Evolutionary conservation across 2,329 filamentous ascomycete genomes (phyloP).

Genomic region (Fusarium oxysporum): DNA sequence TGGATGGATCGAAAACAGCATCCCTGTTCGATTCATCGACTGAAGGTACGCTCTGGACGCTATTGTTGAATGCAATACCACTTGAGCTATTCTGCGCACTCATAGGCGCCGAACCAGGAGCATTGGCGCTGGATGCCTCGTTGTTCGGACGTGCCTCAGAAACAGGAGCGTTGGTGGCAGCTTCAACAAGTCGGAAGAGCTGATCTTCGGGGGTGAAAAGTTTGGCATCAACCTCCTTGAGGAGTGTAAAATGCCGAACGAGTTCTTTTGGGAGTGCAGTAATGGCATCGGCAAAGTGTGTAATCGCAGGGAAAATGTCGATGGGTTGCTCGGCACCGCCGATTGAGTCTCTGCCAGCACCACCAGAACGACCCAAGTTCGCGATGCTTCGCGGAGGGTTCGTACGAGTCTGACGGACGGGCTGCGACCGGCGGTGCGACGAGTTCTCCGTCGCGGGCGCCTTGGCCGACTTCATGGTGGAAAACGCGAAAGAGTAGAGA

Average conservation of each 20-base stretch:
- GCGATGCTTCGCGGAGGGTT: conserved; percentile 70
- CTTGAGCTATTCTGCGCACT: conserved; percentile 63
- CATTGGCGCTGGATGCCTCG: conserved; percentile 57
- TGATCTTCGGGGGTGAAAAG: conserved; percentile 88
- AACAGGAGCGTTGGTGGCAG: conserved; percentile 65
- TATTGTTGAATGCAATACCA: conserved; percentile 53
- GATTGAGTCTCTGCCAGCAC: conserved; percentile 59
- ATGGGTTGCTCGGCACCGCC: conserved; percentile 67
- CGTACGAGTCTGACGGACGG: conserved; percentile 72
- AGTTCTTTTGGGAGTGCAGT: conserved; percentile 94
- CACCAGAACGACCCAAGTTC: conserved; percentile 57
- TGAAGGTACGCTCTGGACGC: conserved; percentile 53
- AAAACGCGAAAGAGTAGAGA: conserved; percentile 31
- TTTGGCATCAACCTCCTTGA: conserved; percentile 98
- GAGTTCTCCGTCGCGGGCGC: conserved; percentile 55
- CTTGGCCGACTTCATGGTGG: conserved; percentile 68
- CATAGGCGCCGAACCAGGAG: conserved; percentile 59
- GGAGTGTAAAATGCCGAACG: conserved; percentile 91
- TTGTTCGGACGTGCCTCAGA: conserved; percentile 59
- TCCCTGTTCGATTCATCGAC: conserved; percentile 58
- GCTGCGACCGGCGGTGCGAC: conserved; percentile 71
- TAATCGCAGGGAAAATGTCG: conserved; percentile 75
- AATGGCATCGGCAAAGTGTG: conserved; percentile 89
- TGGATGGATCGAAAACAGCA: conserved; percentile 64
- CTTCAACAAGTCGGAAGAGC: conserved; percentile 79